Percentiles rank a stretch among this genome's conserved stretches.
These are phyloP conservation scores for Syzygium syzygioides DNA, from an alignment of 441 rosid species.

Conservation along the genomic window DNA sequence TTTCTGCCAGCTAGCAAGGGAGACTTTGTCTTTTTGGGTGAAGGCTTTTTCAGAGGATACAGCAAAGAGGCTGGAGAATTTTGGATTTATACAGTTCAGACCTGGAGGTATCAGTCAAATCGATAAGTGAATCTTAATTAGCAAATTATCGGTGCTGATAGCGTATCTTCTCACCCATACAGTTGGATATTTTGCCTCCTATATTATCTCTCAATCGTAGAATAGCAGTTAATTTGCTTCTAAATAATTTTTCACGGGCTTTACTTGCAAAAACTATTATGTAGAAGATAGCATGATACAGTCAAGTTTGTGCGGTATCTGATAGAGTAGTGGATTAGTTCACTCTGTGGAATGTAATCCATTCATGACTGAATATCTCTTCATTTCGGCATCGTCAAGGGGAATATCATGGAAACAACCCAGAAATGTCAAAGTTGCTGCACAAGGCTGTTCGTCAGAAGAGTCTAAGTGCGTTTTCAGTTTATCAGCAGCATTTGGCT, in stretches of 20 bases:
- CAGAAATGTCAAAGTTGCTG: conserved; percentile 97
- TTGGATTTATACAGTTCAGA: conserved; percentile 90
- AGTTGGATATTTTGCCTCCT: not conserved
- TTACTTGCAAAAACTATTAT: not conserved
- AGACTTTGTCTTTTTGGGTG: conserved; percentile 96
- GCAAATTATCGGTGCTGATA: not conserved
- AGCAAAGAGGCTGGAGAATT: conserved; percentile 95
- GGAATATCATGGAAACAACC: conserved; percentile 98
- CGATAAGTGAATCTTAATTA: not conserved
- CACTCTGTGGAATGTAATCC: not conserved
- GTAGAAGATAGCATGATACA: not conserved
- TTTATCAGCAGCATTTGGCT: conserved; percentile 97
- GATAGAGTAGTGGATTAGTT: not conserved
- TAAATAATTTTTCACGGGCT: not conserved
- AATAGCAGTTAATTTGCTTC: not conserved
- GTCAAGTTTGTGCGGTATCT: not conserved
- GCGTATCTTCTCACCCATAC: not conserved
- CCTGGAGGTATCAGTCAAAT: conserved; percentile 71
- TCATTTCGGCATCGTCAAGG: conserved; percentile 33
- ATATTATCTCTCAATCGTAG: not conserved
- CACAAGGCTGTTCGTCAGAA: conserved; percentile 99
- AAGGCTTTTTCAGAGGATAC: conserved; percentile 99
- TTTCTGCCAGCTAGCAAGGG: conserved; percentile 82
- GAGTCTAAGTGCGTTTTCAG: conserved; percentile 86
- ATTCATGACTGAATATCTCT: not conserved